Percentiles rank a stretch among this genome's conserved stretches.
phyloP scores from a whole-genome alignment of 495 filamentous ascomycete species.

The Penicillium pancosmium region DNA sequence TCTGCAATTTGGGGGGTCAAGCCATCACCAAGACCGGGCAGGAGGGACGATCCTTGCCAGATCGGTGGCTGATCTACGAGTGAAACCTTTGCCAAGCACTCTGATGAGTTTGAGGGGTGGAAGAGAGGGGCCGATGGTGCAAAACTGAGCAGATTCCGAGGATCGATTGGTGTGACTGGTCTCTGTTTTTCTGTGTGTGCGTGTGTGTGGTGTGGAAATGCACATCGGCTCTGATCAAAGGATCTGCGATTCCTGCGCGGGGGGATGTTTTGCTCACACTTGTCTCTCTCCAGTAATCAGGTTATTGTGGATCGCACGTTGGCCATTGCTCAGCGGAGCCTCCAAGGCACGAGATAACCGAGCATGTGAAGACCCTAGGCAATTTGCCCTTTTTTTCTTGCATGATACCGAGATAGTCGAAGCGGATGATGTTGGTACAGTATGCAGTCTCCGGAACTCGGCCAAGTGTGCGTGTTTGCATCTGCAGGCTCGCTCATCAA shows the following conservation, averaged over 20 bases:
- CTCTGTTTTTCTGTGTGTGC: not conserved
- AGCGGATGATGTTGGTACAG: not conserved
- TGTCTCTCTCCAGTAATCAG: not conserved
- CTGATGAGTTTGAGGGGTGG: conserved; percentile 15
- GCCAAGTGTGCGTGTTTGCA: conserved; percentile 10
- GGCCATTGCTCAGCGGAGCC: conserved; percentile 24
- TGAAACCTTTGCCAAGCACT: conserved; percentile 26
- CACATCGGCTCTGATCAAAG: not conserved
- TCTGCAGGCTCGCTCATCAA: conserved; percentile 15
- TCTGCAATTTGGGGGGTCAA: conserved; percentile 13
- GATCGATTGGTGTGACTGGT: not conserved
- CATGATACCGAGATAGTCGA: not conserved
- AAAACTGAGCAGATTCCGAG: not conserved
- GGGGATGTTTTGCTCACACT: not conserved
- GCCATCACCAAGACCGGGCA: conserved; percentile 11
- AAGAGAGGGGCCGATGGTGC: conserved; percentile 6
- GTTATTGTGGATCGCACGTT: conserved; percentile 20
- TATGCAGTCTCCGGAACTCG: not conserved
- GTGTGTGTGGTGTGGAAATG: not conserved
- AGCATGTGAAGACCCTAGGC: conserved; percentile 32
- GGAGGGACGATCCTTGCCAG: conserved; percentile 17
- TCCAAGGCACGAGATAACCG: conserved; percentile 24
- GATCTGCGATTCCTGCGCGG: not conserved
- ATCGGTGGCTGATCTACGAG: conserved; percentile 20
- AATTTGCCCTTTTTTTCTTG: not conserved